Conservation (phyloP, 148 eudicot species). For the Vaccinium macrocarpon region DNA sequence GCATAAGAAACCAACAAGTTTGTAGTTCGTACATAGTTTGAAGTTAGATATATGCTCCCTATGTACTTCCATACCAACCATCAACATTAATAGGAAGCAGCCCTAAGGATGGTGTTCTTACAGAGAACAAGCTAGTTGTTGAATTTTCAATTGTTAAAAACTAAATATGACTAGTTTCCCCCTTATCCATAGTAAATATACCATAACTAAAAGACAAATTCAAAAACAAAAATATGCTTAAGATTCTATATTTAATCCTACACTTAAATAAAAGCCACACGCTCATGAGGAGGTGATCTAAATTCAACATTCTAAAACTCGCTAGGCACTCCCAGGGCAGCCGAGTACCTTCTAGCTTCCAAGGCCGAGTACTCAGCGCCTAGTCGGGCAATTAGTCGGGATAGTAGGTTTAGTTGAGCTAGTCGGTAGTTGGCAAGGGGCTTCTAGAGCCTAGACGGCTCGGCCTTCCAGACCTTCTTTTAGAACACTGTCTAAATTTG, state of each 20-base stretch:
- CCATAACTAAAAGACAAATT: not conserved
- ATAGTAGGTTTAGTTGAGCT: too few species aligned
- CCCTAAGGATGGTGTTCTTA: not conserved
- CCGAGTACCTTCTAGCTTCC: too few species aligned
- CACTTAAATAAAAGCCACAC: not conserved
- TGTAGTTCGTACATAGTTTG: too few species aligned
- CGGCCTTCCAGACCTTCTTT: too few species aligned
- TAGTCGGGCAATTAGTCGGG: too few species aligned
- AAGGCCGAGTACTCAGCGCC: too few species aligned
- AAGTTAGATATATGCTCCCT: not conserved
- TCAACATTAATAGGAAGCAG: not conserved
- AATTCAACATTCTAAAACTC: too few species aligned
- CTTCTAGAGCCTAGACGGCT: too few species aligned
- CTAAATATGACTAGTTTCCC: not conserved
- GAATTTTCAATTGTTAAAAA: not conserved
- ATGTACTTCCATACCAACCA: not conserved
- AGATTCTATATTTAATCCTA: not conserved
- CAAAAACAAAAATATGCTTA: too few species aligned
- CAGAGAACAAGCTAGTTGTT: not conserved
- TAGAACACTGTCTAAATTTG: too few species aligned
- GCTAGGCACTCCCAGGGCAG: too few species aligned
- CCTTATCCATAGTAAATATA: not conserved
- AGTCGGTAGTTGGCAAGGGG: too few species aligned
- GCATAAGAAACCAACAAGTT: not conserved
- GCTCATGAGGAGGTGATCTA: not conserved